phyloP scores from a whole-genome alignment of 106 monocot genomes.

The Narthecium ossifragum region DNA sequence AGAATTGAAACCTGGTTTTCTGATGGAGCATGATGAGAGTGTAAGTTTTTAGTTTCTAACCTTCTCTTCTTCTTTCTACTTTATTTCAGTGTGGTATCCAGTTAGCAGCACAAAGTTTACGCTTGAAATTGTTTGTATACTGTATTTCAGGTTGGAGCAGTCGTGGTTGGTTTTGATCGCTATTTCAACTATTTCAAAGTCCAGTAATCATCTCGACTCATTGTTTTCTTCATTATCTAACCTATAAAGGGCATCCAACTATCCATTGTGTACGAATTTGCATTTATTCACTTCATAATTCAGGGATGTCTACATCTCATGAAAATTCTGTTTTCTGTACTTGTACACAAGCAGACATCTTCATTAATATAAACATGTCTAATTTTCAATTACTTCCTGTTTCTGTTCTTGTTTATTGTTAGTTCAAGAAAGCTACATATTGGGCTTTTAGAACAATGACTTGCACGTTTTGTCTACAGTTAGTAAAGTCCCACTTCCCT shows the following conservation, averaged over 20 bases:
- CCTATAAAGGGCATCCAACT: neutral
- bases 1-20: constrained; percentile 88
- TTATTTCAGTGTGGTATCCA: too few relatives aligned
- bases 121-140: too few relatives aligned
- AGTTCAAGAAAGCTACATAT: too few relatives aligned
- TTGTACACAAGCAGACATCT: too few relatives aligned
- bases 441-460: too few relatives aligned
- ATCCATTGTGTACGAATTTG: neutral
- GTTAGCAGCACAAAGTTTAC: too few relatives aligned
- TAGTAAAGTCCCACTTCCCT: too few relatives aligned
- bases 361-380: too few relatives aligned
- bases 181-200: constrained; percentile 97
- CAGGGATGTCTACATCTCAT: neutral
- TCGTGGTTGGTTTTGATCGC: constrained; percentile 97
- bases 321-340: too few relatives aligned
- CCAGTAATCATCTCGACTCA: constrained; percentile 44
- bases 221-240: neutral
- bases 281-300: neutral
- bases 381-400: too few relatives aligned
- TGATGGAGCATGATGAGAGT: constrained; percentile 90
- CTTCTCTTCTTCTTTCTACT: neutral
- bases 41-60: constrained; percentile 25
- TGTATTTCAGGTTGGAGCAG: constrained; percentile 81
- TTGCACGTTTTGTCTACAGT: too few relatives aligned
- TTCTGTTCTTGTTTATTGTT: too few relatives aligned